A percentile compares a stretch with the other conserved stretches of the same genome.
Evolutionary conservation across 148 eudicot species (phyloP).

Genomic region (Salicornia ramosissima): DNA sequence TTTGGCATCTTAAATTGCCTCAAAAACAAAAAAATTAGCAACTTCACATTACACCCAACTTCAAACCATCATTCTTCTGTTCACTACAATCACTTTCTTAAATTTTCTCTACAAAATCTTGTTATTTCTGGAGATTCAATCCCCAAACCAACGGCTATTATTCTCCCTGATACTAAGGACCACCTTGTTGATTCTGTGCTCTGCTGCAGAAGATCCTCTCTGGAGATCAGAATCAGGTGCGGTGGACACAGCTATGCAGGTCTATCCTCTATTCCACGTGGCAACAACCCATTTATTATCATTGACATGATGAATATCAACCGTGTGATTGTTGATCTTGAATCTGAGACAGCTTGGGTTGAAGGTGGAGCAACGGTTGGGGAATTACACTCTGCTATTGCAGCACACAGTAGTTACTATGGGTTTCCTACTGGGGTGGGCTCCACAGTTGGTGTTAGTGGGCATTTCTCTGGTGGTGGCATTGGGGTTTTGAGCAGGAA

Average conservation of each 20-base stretch:
- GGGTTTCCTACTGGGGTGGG: conserved; percentile 39
- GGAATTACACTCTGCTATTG: conserved; percentile 31
- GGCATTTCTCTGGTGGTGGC: conserved; percentile 42
- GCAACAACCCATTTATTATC: conserved; percentile 39
- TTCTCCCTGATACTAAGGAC: conserved; percentile 45
- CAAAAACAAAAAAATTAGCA: conserved; percentile 29
- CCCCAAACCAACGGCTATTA: conserved; percentile 35
- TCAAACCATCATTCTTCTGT: not conserved
- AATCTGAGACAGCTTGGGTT: conserved; percentile 36
- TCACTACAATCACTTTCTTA: conserved; percentile 31
- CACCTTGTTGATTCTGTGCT: conserved; percentile 32
- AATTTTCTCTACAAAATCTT: conserved; percentile 60
- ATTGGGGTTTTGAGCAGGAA: conserved; percentile 34
- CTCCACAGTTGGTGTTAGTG: conserved; percentile 38
- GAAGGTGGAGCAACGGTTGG: conserved; percentile 69
- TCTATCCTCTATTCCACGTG: conserved; percentile 39
- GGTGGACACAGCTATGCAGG: conserved; percentile 80
- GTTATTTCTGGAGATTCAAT: conserved; percentile 13
- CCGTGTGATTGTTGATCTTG: conserved; percentile 27
- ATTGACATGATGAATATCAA: conserved; percentile 41
- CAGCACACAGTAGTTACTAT: conserved; percentile 18
- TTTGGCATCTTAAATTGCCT: conserved; percentile 34
- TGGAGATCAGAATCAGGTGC: conserved; percentile 48
- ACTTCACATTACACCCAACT: conserved; percentile 38
- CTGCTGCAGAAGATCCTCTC: conserved; percentile 27